Evolutionary conservation across 345 rosid genomes (phyloP).

Genomic region (Raphanus sativus): DNA sequence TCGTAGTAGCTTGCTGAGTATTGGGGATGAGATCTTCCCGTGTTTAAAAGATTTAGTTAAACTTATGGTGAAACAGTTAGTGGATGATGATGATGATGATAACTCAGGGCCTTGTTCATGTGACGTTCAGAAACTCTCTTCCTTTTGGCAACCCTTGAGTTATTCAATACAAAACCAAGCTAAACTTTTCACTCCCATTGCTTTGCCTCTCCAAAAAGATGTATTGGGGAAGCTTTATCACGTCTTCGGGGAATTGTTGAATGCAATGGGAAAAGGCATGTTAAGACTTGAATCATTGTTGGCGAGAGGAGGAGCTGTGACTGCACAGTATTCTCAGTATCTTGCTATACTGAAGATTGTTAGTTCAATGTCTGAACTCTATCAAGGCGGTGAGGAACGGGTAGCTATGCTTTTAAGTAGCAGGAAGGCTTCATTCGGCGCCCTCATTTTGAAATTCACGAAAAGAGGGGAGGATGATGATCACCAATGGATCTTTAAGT

Average conservation of each 20-base stretch:
- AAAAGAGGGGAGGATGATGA: constrained; percentile 49
- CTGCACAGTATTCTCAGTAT: constrained; percentile 52
- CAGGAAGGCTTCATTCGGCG: constrained; percentile 54
- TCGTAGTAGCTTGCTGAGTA: constrained; percentile 29
- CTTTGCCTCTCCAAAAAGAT: constrained; percentile 43
- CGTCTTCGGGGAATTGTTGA: constrained; percentile 47
- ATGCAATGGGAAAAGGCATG: constrained; percentile 59
- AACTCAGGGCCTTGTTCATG: constrained; percentile 39
- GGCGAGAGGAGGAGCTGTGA: constrained; percentile 22
- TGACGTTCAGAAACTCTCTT: constrained; percentile 58
- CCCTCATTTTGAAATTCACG: constrained; percentile 61
- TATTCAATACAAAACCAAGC: constrained; percentile 36
- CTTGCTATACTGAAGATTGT: constrained; percentile 76
- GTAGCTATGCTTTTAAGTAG: constrained; percentile 49
- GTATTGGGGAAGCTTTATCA: constrained; percentile 43
- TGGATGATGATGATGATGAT: not conserved
- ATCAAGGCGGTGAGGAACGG: constrained; percentile 49
- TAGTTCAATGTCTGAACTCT: constrained; percentile 59
- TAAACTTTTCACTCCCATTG: constrained; percentile 36
- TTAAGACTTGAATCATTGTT: constrained; percentile 42
- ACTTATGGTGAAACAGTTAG: constrained; percentile 51
- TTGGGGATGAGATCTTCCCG: constrained; percentile 60
- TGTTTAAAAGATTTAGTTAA: constrained; percentile 66
- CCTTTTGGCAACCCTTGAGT: constrained; percentile 61
- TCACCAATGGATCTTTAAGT: constrained; percentile 74